phyloP scores from a whole-genome alignment of 805 yeast species.

The Kuraishia hungarica region DNA sequence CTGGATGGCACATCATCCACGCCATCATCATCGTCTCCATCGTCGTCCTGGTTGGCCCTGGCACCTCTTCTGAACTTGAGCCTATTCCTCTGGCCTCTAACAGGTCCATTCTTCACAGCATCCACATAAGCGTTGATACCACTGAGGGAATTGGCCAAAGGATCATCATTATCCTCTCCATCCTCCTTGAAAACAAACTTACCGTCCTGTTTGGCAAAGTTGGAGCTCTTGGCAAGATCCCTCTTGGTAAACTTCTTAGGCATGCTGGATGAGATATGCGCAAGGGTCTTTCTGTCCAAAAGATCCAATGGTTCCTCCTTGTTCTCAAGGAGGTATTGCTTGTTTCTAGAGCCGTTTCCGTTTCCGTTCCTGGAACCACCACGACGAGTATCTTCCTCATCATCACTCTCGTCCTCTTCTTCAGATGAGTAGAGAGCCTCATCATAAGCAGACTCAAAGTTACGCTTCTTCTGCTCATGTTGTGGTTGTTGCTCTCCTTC shows the following conservation, averaged over 20 bases:
- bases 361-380: constrained; percentile 3
- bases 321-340: constrained; percentile 70
- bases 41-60: constrained; percentile 42
- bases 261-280: constrained; percentile 82
- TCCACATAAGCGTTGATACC: constrained; percentile 91
- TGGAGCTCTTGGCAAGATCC: constrained; percentile 27
- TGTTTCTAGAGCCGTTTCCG: constrained; percentile 22
- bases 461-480: constrained; percentile 1
- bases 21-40: constrained; percentile 40
- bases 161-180: constrained; percentile 37
- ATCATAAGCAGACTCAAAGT: constrained; percentile 81
- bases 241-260: constrained; percentile 53
- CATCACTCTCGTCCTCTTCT: constrained; percentile 41
- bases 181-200: constrained; percentile 57
- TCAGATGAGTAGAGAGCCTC: constrained; percentile 79
- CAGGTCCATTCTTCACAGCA: constrained; percentile 89
- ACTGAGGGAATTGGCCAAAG: constrained; percentile 32
- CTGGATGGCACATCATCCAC: constrained; percentile 15
- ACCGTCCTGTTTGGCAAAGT: constrained; percentile 49
- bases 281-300: constrained; percentile 73
- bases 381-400: constrained; percentile 16
- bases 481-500: constrained; percentile 21
- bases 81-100: constrained; percentile 87
- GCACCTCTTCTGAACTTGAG: constrained; percentile 74
- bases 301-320: constrained; percentile 77